Evolutionary conservation across 176 grass and related monocot species (phyloP), one percentile per base, ranked within the genome.

Genomic region (Oryza coarctata): DNA sequence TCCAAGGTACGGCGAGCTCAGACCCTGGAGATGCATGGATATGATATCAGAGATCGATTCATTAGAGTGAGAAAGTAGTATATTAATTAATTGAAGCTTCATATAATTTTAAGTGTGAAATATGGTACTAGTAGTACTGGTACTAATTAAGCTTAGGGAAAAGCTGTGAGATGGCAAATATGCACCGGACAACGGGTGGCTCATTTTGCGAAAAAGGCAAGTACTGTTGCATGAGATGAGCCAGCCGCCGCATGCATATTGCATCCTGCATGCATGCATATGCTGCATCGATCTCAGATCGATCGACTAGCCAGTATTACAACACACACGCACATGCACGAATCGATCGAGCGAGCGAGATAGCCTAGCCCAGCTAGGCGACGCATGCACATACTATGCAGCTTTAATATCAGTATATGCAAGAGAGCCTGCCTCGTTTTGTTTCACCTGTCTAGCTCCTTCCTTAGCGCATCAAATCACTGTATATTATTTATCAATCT

Each of bases 1-100:
- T 45, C 69, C 87, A 31, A 85, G 71, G 92, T 99, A 99, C 55
- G 96, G 96, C 49, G 87, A 85, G 91, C 93, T 99, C 82, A 99
- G 89, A 85, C 85, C 93, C 96, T 99, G 89, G 78, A 86, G 73
- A 68, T 7, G 50, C n/a, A n/a, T n/a, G n/a, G n/a, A n/a, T n/a
- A n/a, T n/a, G n/a, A n/a, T n/a, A n/a, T n/a, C n/a, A n/a, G n/a
- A n/a, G n/a, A n/a, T n/a, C n/a, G n/a, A n/a, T n/a, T n/a, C n/a
- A n/a, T n/a, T n/a, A n/a, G n/a, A n/a, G n/a, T n/a, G n/a, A n/a
- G n/a, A n/a, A n/a, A 52, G 22, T 74, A 32, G 20, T 11, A 28
- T 44, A 2, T 52, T 31, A 23, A 60, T 25, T 25, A 60, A 33
- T 33, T 33, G 32, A 4, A 23, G 3, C 22, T 11, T 50, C 0